Percentiles rank a stretch among this genome's conserved stretches.
phyloP scores from a whole-genome alignment of 2,329 filamentous ascomycete genomes.

The Dothideomycetidae sp. region DNA sequence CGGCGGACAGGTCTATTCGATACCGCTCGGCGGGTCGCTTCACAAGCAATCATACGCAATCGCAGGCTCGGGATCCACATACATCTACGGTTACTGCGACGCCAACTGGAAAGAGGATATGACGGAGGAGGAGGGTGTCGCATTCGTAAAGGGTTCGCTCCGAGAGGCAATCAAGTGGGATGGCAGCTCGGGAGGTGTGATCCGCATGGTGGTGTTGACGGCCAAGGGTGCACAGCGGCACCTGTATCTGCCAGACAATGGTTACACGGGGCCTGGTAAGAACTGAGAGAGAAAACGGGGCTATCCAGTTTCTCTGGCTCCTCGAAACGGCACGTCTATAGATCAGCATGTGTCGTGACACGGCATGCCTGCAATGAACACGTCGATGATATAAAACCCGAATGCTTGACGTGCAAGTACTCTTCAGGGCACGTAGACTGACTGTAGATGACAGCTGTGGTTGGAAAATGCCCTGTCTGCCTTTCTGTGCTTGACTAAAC shows the following conservation, averaged over 20 bases:
- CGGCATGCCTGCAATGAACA: too few relatives aligned
- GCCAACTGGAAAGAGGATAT: constrained; percentile 91
- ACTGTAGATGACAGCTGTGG: too few relatives aligned
- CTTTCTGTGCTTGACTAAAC: too few relatives aligned
- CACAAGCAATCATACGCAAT: constrained; percentile 97
- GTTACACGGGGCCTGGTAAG: constrained; percentile 68
- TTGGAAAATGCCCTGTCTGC: too few relatives aligned
- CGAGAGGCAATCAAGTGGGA: constrained; percentile 98
- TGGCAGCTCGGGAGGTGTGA: constrained; percentile 94
- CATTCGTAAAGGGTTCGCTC: constrained; percentile 84
- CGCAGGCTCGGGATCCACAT: constrained; percentile 90
- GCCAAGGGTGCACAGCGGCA: constrained; percentile 80
- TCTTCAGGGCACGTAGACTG: too few relatives aligned
- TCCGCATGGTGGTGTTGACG: constrained; percentile 93
- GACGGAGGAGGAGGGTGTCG: constrained; percentile 78
- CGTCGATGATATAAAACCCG: too few relatives aligned
- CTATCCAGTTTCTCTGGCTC: too few relatives aligned
- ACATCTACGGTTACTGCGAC: constrained; percentile 99
- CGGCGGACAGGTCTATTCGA: constrained; percentile 94
- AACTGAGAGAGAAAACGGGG: too few relatives aligned
- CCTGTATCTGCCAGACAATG: constrained; percentile 85
- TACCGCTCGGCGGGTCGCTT: constrained; percentile 87
- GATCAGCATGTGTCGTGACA: too few relatives aligned
- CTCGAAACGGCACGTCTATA: too few relatives aligned
- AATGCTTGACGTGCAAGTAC: too few relatives aligned